Evolutionary conservation across 352 stramenopile genomes (phyloP).

Genomic region (Globisporangium echinulatum): DNA sequence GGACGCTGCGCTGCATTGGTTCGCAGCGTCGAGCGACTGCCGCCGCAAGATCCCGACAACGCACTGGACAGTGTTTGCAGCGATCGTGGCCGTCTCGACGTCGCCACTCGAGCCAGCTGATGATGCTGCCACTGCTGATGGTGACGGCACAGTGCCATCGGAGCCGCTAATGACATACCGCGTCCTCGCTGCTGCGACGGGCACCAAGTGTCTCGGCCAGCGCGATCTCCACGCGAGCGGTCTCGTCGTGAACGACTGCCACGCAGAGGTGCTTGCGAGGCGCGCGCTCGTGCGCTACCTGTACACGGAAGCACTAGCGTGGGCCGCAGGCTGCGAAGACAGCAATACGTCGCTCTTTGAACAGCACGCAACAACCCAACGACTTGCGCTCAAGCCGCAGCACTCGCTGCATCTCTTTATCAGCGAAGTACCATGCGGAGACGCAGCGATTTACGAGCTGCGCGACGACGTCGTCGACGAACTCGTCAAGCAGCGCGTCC

Average conservation of each 20-base stretch:
- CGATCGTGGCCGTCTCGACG: conserved; percentile 31
- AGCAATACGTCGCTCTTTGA: conserved; percentile 42
- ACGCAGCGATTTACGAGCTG: conserved; percentile 91
- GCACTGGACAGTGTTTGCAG: conserved; percentile 66
- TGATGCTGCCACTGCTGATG: neutral
- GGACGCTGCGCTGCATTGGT: conserved; percentile 50
- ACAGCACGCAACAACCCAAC: conserved; percentile 18
- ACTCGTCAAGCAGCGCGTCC: conserved; percentile 38
- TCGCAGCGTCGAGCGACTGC: conserved; percentile 20
- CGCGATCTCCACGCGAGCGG: conserved; percentile 61
- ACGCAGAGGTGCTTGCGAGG: conserved; percentile 89
- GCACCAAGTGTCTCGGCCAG: conserved; percentile 76
- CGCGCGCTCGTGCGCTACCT: conserved; percentile 82
- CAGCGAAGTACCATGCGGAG: conserved; percentile 90
- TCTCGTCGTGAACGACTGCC: conserved; percentile 88
- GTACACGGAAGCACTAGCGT: conserved; percentile 68
- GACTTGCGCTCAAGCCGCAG: conserved; percentile 42
- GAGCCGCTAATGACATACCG: conserved; percentile 15
- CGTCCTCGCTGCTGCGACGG: conserved; percentile 50
- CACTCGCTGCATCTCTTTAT: conserved; percentile 89
- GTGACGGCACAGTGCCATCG: neutral
- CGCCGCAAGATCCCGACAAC: conserved; percentile 38
- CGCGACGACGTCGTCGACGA: conserved; percentile 60
- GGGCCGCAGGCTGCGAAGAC: conserved; percentile 12
- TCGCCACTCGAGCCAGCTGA: neutral